phyloP scores from a whole-genome alignment of 371 early-diverging fungal genomes.

The Apophysomyces ossiformis region DNA sequence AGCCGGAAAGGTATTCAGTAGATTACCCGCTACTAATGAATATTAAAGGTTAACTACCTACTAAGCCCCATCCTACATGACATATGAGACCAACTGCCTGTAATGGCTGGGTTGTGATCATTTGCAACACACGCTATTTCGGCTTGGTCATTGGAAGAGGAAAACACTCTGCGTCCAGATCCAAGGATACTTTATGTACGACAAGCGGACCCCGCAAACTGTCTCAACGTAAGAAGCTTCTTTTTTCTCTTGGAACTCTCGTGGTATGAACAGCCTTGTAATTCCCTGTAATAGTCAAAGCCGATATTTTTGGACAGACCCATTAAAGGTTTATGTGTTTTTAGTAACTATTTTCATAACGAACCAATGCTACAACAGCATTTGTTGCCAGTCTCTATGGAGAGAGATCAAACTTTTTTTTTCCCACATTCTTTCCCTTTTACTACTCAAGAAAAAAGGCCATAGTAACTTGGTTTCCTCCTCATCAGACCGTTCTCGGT shows the following conservation, averaged over 20 bases:
- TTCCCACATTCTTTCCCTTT: not conserved
- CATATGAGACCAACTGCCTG: too few species aligned
- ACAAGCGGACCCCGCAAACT: conserved; percentile 1
- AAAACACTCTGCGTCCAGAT: not conserved
- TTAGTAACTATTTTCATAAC: not conserved
- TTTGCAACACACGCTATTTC: not conserved
- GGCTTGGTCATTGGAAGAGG: not conserved
- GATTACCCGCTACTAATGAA: too few species aligned
- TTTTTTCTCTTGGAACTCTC: not conserved
- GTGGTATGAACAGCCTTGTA: not conserved
- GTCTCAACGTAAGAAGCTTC: not conserved
- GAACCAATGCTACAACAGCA: not conserved
- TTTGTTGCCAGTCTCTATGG: not conserved
- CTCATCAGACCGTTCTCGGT: not conserved
- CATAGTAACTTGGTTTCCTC: not conserved
- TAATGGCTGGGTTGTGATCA: too few species aligned
- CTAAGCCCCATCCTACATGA: too few species aligned
- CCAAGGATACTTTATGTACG: conserved; percentile 5
- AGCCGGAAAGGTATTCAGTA: too few species aligned
- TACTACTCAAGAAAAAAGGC: not conserved
- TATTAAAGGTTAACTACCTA: too few species aligned
- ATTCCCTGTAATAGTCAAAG: not conserved
- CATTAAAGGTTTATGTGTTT: not conserved
- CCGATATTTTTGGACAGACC: not conserved
- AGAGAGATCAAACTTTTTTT: not conserved